Conservation (phyloP, 2,329 filamentous ascomycete species). For the Zasmidium cellare region DNA sequence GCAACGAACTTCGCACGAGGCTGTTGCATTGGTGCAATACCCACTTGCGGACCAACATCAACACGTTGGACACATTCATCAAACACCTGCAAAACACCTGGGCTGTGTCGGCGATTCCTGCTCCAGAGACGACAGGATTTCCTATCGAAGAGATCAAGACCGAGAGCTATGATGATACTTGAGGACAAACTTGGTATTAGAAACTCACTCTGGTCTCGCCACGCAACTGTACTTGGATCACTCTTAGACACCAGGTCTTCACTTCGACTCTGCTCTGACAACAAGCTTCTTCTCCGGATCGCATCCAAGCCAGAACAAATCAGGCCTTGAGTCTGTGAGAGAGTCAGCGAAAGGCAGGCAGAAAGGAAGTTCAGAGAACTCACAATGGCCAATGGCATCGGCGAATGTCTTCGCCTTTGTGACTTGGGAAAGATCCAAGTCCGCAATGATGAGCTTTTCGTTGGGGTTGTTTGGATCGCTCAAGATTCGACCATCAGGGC, state of each 20-base stretch:
- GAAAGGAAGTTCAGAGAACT: background rate
- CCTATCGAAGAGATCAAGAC: background rate
- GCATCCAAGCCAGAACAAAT: constrained; percentile 53
- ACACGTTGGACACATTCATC: background rate
- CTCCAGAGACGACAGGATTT: background rate
- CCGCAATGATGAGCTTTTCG: constrained; percentile 52
- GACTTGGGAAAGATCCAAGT: constrained; percentile 50
- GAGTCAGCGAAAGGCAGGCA: background rate
- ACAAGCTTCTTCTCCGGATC: constrained; percentile 30
- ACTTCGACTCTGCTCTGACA: constrained; percentile 8
- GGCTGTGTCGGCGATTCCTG: background rate
- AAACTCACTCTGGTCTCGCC: background rate
- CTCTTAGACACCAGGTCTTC: background rate
- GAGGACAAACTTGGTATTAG: background rate
- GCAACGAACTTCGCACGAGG: background rate
- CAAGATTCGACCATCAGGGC: constrained; percentile 52
- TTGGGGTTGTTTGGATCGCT: constrained; percentile 40
- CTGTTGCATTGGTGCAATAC: constrained; percentile 4
- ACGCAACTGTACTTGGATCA: background rate
- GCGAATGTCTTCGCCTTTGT: constrained; percentile 40
- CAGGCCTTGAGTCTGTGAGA: constrained; percentile 45
- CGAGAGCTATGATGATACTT: background rate
- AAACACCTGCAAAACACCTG: background rate
- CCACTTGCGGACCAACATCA: constrained; percentile 2
- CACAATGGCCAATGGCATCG: constrained; percentile 50